phyloP scores from a whole-genome alignment of 2,329 filamentous ascomycete species.

The Trichoderma semiorbis region DNA sequence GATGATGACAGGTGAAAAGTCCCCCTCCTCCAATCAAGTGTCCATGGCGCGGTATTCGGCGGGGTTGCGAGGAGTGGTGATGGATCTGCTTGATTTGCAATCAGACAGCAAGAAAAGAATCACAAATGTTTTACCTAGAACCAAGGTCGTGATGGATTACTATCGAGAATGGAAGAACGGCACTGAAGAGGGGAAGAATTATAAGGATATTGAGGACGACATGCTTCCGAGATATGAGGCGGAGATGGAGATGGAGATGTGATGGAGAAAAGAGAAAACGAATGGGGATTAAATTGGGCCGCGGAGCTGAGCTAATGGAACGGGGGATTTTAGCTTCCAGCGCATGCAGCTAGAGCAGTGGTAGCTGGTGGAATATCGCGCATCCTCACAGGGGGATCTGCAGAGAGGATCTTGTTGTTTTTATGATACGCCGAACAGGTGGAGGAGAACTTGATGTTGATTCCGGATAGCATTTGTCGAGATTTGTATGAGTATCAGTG shows the following conservation, averaged over 20 bases:
- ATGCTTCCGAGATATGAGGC: conserved; percentile 14
- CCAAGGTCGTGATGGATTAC: conserved; percentile 24
- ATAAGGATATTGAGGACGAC: conserved; percentile 32
- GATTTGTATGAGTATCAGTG: no score
- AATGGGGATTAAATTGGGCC: not conserved
- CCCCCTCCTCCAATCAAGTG: conserved; percentile 23
- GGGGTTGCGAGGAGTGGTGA: conserved; percentile 25
- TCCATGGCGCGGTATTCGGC: conserved; percentile 28
- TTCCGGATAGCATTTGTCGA: not conserved
- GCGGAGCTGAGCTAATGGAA: not conserved
- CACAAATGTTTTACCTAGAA: conserved; percentile 15
- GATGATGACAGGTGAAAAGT: conserved; percentile 39
- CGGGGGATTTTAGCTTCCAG: not conserved
- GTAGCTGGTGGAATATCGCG: not conserved
- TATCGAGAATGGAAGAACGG: conserved; percentile 31
- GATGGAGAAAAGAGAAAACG: not conserved
- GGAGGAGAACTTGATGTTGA: not conserved
- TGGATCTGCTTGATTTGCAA: conserved; percentile 26
- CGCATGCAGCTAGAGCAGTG: not conserved
- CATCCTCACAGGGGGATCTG: not conserved
- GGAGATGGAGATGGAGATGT: not conserved
- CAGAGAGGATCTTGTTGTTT: not conserved
- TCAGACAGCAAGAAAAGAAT: conserved; percentile 15
- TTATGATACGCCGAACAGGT: not conserved
- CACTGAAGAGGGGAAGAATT: conserved; percentile 30